Conservation (phyloP, 306 rosid species). For the Sicyos edulis region DNA sequence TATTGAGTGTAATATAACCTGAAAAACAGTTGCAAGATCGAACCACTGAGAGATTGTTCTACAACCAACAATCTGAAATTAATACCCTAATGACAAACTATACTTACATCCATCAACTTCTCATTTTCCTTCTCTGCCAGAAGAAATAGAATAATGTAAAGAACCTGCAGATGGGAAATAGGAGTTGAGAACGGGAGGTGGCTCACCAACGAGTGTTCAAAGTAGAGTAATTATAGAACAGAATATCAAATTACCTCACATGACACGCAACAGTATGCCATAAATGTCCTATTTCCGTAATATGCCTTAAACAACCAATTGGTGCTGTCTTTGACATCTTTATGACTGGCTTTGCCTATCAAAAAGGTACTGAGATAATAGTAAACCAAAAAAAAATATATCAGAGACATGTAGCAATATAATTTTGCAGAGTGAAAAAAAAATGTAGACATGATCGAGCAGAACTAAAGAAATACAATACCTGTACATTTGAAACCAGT, state of each 20-base stretch:
- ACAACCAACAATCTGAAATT: constrained; percentile 4
- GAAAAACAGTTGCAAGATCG: constrained; percentile 29
- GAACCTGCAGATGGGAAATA: constrained; percentile 54
- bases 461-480: constrained; percentile 22
- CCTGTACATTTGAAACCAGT: constrained; percentile 99
- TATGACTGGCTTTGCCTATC: constrained; percentile 84
- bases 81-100: constrained; percentile 9
- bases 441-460: constrained; percentile 3
- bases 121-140: constrained; percentile 56
- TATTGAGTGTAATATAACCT: constrained; percentile 57
- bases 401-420: constrained; percentile 22
- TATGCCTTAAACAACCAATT: constrained; percentile 85
- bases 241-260: constrained; percentile 58
- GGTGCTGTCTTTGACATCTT: constrained; percentile 95
- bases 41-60: constrained; percentile 17
- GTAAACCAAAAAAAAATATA: constrained; percentile 7
- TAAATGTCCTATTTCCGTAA: constrained; percentile 88
- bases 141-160: constrained; percentile 70
- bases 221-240: background rate
- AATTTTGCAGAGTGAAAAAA: background rate
- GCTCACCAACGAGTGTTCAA: background rate
- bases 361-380: constrained; percentile 74
- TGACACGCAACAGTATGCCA: constrained; percentile 94
- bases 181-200: constrained; percentile 16
- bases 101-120: constrained; percentile 64